Evolutionary conservation across 225 moss, liverwort and hornwort genomes (phyloP), one percentile per base, ranked within the genome.

Genomic region (Polytrichum formosum): DNA sequence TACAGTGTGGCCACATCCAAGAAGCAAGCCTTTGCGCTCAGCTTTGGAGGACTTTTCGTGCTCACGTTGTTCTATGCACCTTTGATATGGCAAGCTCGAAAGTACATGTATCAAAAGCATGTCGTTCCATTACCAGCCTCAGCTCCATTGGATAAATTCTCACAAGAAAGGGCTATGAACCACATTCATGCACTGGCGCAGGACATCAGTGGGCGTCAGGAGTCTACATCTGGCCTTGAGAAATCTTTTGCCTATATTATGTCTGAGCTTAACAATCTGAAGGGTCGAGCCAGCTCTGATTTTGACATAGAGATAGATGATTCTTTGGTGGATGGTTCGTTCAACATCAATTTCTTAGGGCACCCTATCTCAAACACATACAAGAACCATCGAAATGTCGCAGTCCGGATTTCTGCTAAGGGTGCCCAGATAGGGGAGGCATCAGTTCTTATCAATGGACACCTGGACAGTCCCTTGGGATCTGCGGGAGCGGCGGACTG

Each of bases 401-500:
- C 92, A 4, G 75, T 92, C 23, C 81, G 93, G 87, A 72, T 98
- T 30, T 80, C 97, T 62, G 88, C 82, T 37, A 87, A 85, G 72
- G 85, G 76, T 53, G 73, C 92, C 10, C 46, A 63, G 20, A 88
- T 90, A 59, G 94, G 92, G 46, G 92, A 84, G 66, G 86, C 97
- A 37, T 61, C 92, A 66, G 79, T 98, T 68, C 82, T 98, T 3
- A 81, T 98, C 4, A 98, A 98, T 75, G 97, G 94, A 13, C 97
- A 98, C 79, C 75, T 94, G 69, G 97, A 98, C 69, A 80, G 86
- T 27, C 94, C 97, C 30, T 74, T 98, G 65, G 92, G 92, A 5
- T 98, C 97, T 31, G 90, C 94, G 67, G 97, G 94, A 56, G 97
- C 94, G 73, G 89, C 94, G 17, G 97, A 98, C 61, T 98, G 94